These are phyloP conservation scores for Dictyostelium brefeldianum DNA, from an alignment of 78 protist genomes.

Conservation along the genomic window DNA sequence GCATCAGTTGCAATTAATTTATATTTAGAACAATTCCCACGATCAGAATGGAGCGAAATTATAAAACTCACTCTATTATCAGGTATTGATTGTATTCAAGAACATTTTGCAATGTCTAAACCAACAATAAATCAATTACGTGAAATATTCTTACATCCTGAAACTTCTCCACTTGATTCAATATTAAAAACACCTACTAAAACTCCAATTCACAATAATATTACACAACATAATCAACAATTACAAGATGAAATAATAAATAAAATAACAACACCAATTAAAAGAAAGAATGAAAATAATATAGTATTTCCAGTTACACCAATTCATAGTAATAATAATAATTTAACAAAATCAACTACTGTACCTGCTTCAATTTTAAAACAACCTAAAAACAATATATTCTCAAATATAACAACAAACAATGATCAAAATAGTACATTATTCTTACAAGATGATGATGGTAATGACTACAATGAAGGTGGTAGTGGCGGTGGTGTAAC, in stretches of 20 bases:
- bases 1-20: background rate
- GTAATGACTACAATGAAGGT: background rate
- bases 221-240: background rate
- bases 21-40: background rate
- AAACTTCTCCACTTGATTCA: slow-evolving; percentile 10
- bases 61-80: background rate
- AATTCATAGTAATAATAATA: background rate
- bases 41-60: slow-evolving; percentile 1
- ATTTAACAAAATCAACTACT: background rate
- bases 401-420: background rate
- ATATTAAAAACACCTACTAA: slow-evolving; percentile 1
- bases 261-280: slow-evolving; percentile 13
- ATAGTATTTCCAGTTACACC: background rate
- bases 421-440: background rate
- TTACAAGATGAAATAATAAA: slow-evolving; percentile 2
- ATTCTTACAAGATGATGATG: background rate
- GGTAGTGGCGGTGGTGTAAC: too few species aligned
- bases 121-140: background rate
- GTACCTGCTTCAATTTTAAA: background rate
- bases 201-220: background rate
- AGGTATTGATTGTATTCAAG: slow-evolving; percentile 5
- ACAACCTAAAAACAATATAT: background rate
- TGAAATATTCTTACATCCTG: background rate
- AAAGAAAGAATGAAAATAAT: background rate
- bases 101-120: slow-evolving; percentile 4